Evolutionary conservation across 176 grass and related monocot genomes (phyloP).

Genomic region (Oryza meridionalis): DNA sequence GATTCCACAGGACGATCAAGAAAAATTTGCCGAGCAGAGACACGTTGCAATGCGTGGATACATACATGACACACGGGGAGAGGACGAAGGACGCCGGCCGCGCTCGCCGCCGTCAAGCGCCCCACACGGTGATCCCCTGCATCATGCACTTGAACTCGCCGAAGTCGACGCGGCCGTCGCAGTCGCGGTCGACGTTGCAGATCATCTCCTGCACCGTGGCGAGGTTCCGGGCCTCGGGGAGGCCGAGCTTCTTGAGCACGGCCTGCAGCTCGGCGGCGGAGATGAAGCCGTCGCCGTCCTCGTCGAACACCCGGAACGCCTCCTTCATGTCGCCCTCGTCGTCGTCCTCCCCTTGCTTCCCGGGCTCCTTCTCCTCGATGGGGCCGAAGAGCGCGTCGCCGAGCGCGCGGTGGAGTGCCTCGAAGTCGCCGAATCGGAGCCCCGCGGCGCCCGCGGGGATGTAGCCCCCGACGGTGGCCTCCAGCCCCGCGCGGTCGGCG

Average conservation of each 20-base stretch:
- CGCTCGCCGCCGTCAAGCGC: conserved; percentile 38
- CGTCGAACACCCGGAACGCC: conserved; percentile 95
- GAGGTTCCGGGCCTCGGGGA: conserved; percentile 73
- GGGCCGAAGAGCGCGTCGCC: conserved; percentile 79
- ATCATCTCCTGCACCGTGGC: conserved; percentile 86
- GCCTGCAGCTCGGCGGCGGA: conserved; percentile 85
- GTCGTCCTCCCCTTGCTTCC: conserved; percentile 29
- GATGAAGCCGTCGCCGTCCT: conserved; percentile 92
- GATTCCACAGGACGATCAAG: conserved; percentile 27
- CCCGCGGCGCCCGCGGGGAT: conserved; percentile 66
- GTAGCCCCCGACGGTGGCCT: conserved; percentile 61
- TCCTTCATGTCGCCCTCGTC: conserved; percentile 90
- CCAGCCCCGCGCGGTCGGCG: conserved; percentile 57
- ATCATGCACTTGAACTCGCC: conserved; percentile 97
- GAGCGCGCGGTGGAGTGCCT: conserved; percentile 78
- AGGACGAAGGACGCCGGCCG: neutral
- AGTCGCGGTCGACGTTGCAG: conserved; percentile 76
- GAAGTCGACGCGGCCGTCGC: conserved; percentile 89
- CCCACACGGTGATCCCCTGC: conserved; percentile 78
- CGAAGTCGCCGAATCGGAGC: conserved; percentile 79
- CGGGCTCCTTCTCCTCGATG: neutral
- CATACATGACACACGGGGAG: conserved; percentile 41
- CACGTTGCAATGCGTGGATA: conserved; percentile 33
- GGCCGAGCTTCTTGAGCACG: conserved; percentile 88
- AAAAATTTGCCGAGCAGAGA: conserved; percentile 11